Evolutionary conservation across 2,329 filamentous ascomycete species (phyloP), one percentile per base, ranked within the genome.

Genomic region (Talaromyces sp.): DNA sequence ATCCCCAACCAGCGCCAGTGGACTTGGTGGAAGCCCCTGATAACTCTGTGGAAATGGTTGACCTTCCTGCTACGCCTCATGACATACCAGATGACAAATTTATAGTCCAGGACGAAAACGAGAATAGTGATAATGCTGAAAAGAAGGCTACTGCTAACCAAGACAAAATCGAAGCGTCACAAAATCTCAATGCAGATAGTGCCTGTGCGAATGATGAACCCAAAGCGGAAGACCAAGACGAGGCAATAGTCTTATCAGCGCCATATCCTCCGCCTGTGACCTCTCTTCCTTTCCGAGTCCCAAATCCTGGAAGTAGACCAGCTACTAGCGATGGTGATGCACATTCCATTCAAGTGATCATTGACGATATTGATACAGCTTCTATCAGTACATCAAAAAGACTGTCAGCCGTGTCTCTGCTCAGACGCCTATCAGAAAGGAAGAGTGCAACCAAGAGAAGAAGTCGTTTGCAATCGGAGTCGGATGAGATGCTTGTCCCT

Each of bases 341-440:
- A 66, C 78, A 83, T 33, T 92, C 89, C 2, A 91, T 90, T 1
- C 82, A 91, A 22, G 91, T 89, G 3, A 90, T 90, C 35, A 73
- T 79, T 71, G 70, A 82, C 68, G 74, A 76, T 37, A 75, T 73
- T 3, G 74, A 81, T 50, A 68, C 69, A 27, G 70, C 69, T 25
- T 69, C 75, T 49, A 63, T 71, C 62, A 68, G 72, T 37, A 57
- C 66, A 59, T 75, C 74, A 11, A 73, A 75, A 66, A 66, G 72
- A 43, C 52, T 77, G 41, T 73, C 75, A 64, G 71, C 77, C 61
- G 67, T 62, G 22, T 73, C 73, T 10, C 58, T 73, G 15, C 65
- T 72, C 57, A 73, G 69, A 54, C 69, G 68, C 33, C 54, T 72
- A 6, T 77, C 76, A 10, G 37, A 45, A 19, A 54, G 57, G n/a